Base-by-base conservation (phyloP, 495 filamentous ascomycete genomes). In the Talaromyces wortmannii region DNA sequence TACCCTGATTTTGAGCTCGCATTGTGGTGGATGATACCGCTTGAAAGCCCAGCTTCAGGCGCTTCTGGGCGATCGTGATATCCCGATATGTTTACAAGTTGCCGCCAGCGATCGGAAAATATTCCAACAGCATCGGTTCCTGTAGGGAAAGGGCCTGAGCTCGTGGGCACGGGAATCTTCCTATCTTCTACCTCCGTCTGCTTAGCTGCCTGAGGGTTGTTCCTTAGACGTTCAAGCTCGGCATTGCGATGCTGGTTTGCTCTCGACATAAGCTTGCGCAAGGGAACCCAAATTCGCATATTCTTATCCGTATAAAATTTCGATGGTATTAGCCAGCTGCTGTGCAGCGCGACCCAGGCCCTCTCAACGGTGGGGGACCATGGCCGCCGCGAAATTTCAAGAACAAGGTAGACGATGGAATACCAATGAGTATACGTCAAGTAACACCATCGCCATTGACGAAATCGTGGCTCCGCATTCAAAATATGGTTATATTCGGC, bases 391-490 rank as follows among this genome's bases (percentile, higher is more conserved):
- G 68, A 70, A 8, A 76, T 71, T 17, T 83, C 78, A 48, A 80
- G 68, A 7, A 82, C 62, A 16, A 83, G 68, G 43, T 76, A 82
- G 7, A 77, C 78, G 48, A 83, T 69, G 44, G 81, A 73, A 62
- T 85, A 74, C 83, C 83, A 86, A 50, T 85, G 82, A 0, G 78
- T 78, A 56, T 79, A 82, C 0, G 79, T 82, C 49, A 80, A 73
- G 60, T 70, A 83, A 30, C 80, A 59, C 83, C 83, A 86, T 31
- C 80, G 75, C 82, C 81, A 85, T 31, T 78, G 70, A 4, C 72
- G 68, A 31, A 68, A 75, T n/a, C 64, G 55, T 18, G 64, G 63
- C 43, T 80, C 71, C 1, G 68, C 59, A 57, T 83, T 79, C 5
- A 84, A 60, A 6, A 71, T 63, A 57, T 79, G 76, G 43, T 82